Evolutionary conservation across 2,329 filamentous ascomycete species (phyloP).

Genomic region (Neonectria coccinea): DNA sequence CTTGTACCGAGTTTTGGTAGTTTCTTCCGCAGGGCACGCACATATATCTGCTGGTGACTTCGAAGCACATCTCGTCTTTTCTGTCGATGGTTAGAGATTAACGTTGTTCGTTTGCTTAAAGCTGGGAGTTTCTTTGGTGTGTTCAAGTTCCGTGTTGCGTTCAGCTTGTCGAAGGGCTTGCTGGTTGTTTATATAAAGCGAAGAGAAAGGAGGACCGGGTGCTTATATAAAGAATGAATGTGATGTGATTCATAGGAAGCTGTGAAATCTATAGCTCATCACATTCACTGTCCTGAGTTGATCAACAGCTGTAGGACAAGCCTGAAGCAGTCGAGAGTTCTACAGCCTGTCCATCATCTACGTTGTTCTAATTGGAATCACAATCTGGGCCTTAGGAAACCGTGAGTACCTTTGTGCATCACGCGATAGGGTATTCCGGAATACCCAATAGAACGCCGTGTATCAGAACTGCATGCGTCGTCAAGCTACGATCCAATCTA

Average conservation of each 20-base stretch:
- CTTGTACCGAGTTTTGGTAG: neutral
- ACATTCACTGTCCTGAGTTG: neutral
- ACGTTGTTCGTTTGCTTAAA: neutral
- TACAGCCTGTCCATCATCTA: neutral
- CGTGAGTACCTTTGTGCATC: neutral
- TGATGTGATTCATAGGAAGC: neutral
- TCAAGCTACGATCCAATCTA: conserved; percentile 9
- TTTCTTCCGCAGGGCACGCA: neutral
- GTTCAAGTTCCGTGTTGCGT: neutral
- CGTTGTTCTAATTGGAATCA: neutral
- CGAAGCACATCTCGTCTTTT: neutral
- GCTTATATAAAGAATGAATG: neutral
- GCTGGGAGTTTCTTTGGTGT: too few relatives aligned
- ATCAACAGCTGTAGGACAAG: neutral
- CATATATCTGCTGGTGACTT: neutral
- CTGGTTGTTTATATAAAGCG: neutral
- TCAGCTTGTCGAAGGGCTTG: neutral
- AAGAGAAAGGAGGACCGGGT: neutral
- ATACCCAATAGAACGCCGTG: neutral
- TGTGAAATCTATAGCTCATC: neutral
- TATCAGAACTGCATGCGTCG: conserved; percentile 11
- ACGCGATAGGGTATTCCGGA: neutral
- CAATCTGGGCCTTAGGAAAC: neutral
- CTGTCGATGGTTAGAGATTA: neutral
- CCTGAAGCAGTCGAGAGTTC: neutral